A percentile compares a stretch with the other conserved stretches of the same genome.
phyloP scores from a whole-genome alignment of 805 yeast species.

The Candida manassasensis region DNA sequence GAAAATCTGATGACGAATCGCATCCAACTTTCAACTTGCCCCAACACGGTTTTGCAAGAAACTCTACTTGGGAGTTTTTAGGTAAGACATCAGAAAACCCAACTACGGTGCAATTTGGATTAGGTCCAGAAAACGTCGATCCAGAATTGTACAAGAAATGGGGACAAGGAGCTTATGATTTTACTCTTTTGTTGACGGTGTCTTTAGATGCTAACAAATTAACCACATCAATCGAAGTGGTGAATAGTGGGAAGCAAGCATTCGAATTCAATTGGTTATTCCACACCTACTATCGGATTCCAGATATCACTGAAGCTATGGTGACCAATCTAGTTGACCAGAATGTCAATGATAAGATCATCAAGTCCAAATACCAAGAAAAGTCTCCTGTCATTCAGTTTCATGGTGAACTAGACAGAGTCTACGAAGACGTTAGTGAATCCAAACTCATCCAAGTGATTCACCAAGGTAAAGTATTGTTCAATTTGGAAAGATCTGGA shows the following conservation, averaged over 20 bases:
- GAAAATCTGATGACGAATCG: conserved; percentile 51
- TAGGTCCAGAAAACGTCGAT: conserved; percentile 79
- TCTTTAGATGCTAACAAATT: conserved; percentile 54
- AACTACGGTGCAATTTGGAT: conserved; percentile 77
- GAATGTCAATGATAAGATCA: conserved; percentile 69
- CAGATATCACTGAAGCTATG: conserved; percentile 71
- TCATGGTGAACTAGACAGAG: conserved; percentile 78
- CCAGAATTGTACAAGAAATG: conserved; percentile 55
- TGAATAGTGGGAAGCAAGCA: conserved; percentile 57
- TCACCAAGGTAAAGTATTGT: conserved; percentile 64
- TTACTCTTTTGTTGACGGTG: conserved; percentile 70
- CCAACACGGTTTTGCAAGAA: conserved; percentile 96
- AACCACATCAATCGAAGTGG: conserved; percentile 68
- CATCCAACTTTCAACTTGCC: conserved; percentile 68
- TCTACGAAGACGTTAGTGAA: conserved; percentile 60
- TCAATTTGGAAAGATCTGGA: conserved; percentile 60
- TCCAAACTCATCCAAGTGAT: conserved; percentile 61
- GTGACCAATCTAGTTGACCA: conserved; percentile 78
- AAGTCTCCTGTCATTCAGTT: conserved; percentile 72
- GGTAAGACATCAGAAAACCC: conserved; percentile 79
- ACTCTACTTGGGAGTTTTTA: conserved; percentile 86
- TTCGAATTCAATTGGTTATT: conserved; percentile 92
- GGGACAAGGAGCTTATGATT: conserved; percentile 53
- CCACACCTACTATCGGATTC: conserved; percentile 80
- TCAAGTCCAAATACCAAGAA: conserved; percentile 57